Evolutionary conservation across 1,284 basidiomycete species (phyloP).

Genomic region (Garcileccinum viscosum): DNA sequence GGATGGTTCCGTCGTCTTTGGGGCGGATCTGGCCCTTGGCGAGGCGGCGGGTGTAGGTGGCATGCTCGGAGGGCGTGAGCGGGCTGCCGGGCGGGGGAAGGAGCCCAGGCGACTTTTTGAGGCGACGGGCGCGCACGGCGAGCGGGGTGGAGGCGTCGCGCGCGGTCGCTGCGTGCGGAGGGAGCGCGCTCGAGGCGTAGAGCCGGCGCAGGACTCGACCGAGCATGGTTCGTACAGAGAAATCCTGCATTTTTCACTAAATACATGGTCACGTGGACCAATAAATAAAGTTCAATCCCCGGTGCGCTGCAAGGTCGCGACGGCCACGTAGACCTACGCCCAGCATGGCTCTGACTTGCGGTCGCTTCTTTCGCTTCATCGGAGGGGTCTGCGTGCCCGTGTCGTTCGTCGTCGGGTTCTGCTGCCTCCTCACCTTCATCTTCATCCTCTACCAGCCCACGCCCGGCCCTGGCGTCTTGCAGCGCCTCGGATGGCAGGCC

Average conservation of each 20-base stretch:
- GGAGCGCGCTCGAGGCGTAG: conserved; percentile 52
- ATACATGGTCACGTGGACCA: no score
- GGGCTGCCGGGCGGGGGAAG: conserved; percentile 53
- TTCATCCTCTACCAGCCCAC: conserved; percentile 81
- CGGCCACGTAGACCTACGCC: no score
- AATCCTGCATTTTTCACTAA: no score
- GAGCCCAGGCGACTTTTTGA: conserved; percentile 51
- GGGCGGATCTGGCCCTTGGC: conserved; percentile 58
- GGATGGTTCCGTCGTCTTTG: conserved; percentile 42
- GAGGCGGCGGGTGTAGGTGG: conserved; percentile 61
- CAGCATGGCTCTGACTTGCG: conserved; percentile 25
- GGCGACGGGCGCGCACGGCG: conserved; percentile 73
- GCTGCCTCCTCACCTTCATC: conserved; percentile 72
- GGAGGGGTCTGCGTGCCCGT: conserved; percentile 61
- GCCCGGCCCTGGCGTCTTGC: conserved; percentile 70
- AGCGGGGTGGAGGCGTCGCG: conserved; percentile 72
- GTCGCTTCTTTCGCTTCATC: conserved; percentile 48
- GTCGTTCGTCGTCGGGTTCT: conserved; percentile 68
- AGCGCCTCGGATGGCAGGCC: conserved; percentile 89
- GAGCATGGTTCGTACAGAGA: no score
- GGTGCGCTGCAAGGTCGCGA: no score
- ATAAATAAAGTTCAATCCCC: no score
- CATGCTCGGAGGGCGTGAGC: conserved; percentile 67
- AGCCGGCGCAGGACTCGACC: conserved; percentile 45
- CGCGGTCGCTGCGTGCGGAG: conserved; percentile 57